Percentiles rank a stretch among this genome's conserved stretches.
phyloP scores from a whole-genome alignment of 441 rosid species.

The Caryocar brasiliense region DNA sequence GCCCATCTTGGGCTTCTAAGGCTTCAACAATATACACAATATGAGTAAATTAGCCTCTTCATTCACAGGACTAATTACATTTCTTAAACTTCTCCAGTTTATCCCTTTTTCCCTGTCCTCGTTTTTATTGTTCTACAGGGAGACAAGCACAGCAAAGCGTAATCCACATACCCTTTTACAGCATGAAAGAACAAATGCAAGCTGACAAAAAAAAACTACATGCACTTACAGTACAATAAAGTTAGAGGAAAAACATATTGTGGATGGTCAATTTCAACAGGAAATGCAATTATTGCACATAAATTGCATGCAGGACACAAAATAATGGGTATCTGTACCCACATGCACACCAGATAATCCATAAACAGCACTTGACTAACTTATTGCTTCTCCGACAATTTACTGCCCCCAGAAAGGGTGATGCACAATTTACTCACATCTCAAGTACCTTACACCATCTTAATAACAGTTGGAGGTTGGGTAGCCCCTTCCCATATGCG shows the following conservation, averaged over 20 bases:
- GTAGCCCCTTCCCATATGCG: background rate
- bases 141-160: too few relatives aligned
- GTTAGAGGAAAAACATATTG: background rate
- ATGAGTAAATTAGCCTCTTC: background rate
- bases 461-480: background rate
- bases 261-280: conserved; percentile 9
- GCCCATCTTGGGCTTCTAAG: background rate
- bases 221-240: background rate
- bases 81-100: too few relatives aligned
- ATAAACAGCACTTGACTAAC: background rate
- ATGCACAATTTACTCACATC: conserved; percentile 3
- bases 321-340: conserved; percentile 3
- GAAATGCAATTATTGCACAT: conserved; percentile 1
- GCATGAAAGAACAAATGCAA: conserved; percentile 10
- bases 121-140: too few relatives aligned
- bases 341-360: conserved; percentile 14
- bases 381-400: conserved; percentile 5
- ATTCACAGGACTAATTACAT: too few relatives aligned
- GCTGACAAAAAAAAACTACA: conserved; percentile 7
- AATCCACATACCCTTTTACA: background rate
- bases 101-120: too few relatives aligned
- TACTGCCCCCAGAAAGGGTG: conserved; percentile 11
- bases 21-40: background rate
- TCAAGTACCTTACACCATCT: too few relatives aligned
- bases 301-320: conserved; percentile 2